A percentile compares a stretch with the other conserved stretches of the same genome.
Conservation (phyloP, 176 grass and related monocot species). For the Phyllostachys edulis region DNA sequence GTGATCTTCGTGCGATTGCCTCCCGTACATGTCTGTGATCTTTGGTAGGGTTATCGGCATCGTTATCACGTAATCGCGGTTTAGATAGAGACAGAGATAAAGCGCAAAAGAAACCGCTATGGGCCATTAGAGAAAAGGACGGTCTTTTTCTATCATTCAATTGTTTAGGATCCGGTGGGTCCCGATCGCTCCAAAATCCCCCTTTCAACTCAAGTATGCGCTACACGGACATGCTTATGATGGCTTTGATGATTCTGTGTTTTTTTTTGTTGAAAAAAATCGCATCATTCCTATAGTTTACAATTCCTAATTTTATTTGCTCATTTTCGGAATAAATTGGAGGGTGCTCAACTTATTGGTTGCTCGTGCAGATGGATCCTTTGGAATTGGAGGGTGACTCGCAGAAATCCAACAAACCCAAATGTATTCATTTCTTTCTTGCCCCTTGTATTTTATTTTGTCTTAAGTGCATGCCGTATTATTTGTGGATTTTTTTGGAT, state of each 20-base stretch:
- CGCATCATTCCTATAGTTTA: neutral
- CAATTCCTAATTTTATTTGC: neutral
- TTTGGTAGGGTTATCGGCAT: neutral
- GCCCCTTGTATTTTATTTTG: neutral
- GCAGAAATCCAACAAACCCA: conserved; percentile 59
- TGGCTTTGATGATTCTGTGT: neutral
- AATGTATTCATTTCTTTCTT: conserved; percentile 47
- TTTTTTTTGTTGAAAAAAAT: neutral
- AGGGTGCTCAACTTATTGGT: neutral
- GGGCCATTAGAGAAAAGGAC: neutral
- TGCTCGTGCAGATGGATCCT: conserved; percentile 43
- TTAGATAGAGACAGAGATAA: conserved; percentile 10
- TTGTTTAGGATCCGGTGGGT: conserved; percentile 16
- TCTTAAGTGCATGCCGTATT: neutral
- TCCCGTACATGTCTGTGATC: neutral
- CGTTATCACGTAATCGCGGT: conserved; percentile 3
- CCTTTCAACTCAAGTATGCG: neutral
- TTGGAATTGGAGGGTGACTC: conserved; percentile 18
- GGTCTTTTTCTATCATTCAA: conserved; percentile 38
- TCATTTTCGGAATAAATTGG: neutral
- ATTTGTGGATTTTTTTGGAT: neutral
- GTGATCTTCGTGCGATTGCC: neutral
- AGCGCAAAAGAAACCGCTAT: neutral
- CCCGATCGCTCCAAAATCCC: neutral
- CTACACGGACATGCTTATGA: neutral